Percentiles rank a stretch among this genome's conserved stretches.
Evolutionary conservation across 179 eudicot genomes (phyloP).

Genomic region (Gypsophila paniculata): DNA sequence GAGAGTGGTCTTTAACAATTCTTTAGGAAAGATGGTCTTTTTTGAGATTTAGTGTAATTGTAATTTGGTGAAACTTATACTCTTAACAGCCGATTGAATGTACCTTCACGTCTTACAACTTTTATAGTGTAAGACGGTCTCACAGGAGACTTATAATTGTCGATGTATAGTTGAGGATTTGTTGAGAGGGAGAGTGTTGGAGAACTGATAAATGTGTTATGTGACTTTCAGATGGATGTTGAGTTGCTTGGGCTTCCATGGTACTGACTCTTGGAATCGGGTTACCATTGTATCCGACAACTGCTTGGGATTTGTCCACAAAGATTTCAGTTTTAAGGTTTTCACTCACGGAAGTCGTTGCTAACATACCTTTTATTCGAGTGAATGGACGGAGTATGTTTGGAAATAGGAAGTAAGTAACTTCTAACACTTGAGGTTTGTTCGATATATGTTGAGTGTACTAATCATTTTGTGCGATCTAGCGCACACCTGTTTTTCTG

Average conservation of each 20-base stretch:
- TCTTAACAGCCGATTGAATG: no score
- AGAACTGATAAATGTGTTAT: slow-evolving; percentile 10
- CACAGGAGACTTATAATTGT: not conserved
- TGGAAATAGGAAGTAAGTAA: slow-evolving; percentile 42
- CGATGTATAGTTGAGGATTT: slow-evolving; percentile 1
- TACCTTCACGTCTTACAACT: no score
- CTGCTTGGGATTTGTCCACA: slow-evolving; percentile 21
- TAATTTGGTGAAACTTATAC: no score
- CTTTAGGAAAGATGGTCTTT: no score
- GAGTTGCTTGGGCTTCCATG: slow-evolving; percentile 35
- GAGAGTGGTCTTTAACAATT: no score
- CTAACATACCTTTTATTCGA: slow-evolving; percentile 28
- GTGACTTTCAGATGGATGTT: slow-evolving; percentile 29
- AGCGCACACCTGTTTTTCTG: no score
- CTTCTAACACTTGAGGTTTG: not conserved
- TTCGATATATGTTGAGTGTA: no score
- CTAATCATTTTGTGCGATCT: no score
- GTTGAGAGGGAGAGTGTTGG: not conserved
- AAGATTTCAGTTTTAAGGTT: slow-evolving; percentile 20
- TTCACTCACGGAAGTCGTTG: slow-evolving; percentile 15
- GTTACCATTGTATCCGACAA: slow-evolving; percentile 27
- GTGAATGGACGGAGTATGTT: slow-evolving; percentile 22
- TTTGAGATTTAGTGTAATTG: no score
- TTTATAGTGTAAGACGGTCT: no score
- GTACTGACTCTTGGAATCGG: slow-evolving; percentile 33